These are phyloP conservation scores for Ilyonectria destructans DNA, from an alignment of 2,329 filamentous ascomycete species.

Conservation along the genomic window DNA sequence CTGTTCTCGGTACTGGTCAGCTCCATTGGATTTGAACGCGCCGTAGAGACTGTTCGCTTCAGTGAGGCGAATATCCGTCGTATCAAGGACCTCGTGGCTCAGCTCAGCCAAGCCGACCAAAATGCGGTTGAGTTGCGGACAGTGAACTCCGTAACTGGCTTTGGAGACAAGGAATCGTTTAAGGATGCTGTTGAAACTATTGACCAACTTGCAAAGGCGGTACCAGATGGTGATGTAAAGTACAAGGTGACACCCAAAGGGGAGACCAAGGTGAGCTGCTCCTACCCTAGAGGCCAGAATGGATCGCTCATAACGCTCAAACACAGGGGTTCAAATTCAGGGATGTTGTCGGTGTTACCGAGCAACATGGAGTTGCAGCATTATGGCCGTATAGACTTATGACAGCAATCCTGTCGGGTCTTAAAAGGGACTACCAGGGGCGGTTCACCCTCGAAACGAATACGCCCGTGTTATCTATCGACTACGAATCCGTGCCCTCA, in stretches of 20 bases:
- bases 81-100: slow-evolving; percentile 25
- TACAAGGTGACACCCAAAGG: slow-evolving; percentile 24
- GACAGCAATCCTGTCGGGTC: slow-evolving; percentile 56
- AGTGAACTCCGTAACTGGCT: slow-evolving; percentile 30
- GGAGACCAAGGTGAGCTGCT: slow-evolving; percentile 37
- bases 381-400: slow-evolving; percentile 67
- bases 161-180: slow-evolving; percentile 28
- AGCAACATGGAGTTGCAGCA: slow-evolving; percentile 60
- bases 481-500: slow-evolving; percentile 36
- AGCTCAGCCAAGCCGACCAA: slow-evolving; percentile 19
- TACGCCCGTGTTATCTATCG: slow-evolving; percentile 51
- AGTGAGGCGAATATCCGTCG: slow-evolving; percentile 47
- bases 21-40: slow-evolving; percentile 53
- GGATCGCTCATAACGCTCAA: background rate
- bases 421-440: slow-evolving; percentile 51
- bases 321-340: slow-evolving; percentile 28
- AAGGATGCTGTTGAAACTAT: slow-evolving; percentile 15
- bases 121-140: slow-evolving; percentile 33
- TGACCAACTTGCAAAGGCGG: slow-evolving; percentile 21
- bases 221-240: slow-evolving; percentile 28
- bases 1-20: slow-evolving; percentile 54
- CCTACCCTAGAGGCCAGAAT: slow-evolving; percentile 7
- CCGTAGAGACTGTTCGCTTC: slow-evolving; percentile 61
- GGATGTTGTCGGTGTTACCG: slow-evolving; percentile 49
- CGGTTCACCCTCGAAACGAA: slow-evolving; percentile 56